Conservation (phyloP, 306 rosid species). For the Casuarina glauca region DNA sequence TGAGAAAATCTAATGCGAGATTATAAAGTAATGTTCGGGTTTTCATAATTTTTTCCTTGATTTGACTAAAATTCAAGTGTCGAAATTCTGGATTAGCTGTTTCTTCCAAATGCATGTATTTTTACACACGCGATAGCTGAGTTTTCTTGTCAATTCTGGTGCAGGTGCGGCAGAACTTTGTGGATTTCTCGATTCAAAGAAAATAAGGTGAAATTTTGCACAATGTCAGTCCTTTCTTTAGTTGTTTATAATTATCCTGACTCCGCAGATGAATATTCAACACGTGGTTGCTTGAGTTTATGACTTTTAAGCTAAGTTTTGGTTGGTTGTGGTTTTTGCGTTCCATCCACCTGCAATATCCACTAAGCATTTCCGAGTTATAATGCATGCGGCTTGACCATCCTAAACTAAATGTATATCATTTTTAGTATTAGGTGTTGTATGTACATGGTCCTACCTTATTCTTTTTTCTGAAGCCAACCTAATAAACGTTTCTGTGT, state of each 20-base stretch:
- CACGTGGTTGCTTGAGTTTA: background rate
- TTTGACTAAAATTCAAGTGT: background rate
- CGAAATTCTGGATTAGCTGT: background rate
- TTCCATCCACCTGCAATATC: background rate
- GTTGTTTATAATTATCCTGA: slow-evolving; percentile 1
- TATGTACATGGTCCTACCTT: background rate
- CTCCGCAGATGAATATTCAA: background rate
- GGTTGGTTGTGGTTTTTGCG: background rate
- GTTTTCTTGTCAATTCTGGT: slow-evolving; percentile 17
- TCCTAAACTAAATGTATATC: background rate
- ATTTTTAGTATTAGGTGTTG: background rate
- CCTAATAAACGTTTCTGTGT: background rate
- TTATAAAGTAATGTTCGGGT: too few relatives aligned
- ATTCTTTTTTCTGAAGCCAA: background rate
- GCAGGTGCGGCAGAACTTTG: slow-evolving; percentile 93
- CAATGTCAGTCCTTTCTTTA: slow-evolving; percentile 11
- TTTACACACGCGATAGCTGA: background rate
- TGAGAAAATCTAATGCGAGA: background rate
- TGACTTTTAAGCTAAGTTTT: background rate
- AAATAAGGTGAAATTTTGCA: slow-evolving; percentile 55
- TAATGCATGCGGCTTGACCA: background rate
- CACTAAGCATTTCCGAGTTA: background rate
- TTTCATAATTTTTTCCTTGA: background rate
- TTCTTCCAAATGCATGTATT: background rate
- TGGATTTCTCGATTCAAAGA: slow-evolving; percentile 69